Conservation (phyloP, 2,329 filamentous ascomycete genomes). For the Diaporthe sp. region DNA sequence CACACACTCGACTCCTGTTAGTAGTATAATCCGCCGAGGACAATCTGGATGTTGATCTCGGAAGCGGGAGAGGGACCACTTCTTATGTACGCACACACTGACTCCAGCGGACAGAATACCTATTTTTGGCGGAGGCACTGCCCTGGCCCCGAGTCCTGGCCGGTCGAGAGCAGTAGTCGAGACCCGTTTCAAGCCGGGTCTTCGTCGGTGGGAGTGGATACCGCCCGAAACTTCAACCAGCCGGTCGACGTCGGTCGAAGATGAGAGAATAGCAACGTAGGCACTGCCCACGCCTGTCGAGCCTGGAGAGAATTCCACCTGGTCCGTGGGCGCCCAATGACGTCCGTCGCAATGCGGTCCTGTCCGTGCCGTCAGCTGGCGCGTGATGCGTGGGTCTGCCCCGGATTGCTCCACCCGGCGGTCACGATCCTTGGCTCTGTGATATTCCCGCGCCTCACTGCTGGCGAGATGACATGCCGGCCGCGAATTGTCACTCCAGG, state of each 20-base stretch:
- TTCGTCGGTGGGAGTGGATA: constrained; percentile 9
- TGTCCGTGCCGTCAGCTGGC: constrained; percentile 18
- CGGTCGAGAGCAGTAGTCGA: background rate
- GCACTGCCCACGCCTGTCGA: background rate
- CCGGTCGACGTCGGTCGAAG: constrained; percentile 4
- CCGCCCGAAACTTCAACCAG: background rate
- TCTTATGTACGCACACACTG: background rate
- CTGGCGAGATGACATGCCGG: constrained; percentile 1
- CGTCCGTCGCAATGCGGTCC: background rate
- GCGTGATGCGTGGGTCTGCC: constrained; percentile 24
- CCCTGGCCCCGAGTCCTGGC: background rate
- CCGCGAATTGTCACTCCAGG: background rate
- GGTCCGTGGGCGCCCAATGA: background rate
- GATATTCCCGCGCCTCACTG: constrained; percentile 14
- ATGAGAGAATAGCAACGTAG: constrained; percentile 9
- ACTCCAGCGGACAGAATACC: background rate
- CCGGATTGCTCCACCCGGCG: constrained; percentile 18
- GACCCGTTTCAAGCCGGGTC: constrained; percentile 28
- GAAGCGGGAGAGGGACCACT: background rate
- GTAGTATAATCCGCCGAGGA: constrained; percentile 7
- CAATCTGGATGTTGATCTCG: background rate
- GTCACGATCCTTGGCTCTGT: constrained; percentile 27
- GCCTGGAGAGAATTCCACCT: background rate
- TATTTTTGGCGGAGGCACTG: background rate
- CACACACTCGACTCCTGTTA: background rate